Evolutionary conservation across 1,284 basidiomycete genomes (phyloP).

Genomic region (Cryptococcus neoformans): DNA sequence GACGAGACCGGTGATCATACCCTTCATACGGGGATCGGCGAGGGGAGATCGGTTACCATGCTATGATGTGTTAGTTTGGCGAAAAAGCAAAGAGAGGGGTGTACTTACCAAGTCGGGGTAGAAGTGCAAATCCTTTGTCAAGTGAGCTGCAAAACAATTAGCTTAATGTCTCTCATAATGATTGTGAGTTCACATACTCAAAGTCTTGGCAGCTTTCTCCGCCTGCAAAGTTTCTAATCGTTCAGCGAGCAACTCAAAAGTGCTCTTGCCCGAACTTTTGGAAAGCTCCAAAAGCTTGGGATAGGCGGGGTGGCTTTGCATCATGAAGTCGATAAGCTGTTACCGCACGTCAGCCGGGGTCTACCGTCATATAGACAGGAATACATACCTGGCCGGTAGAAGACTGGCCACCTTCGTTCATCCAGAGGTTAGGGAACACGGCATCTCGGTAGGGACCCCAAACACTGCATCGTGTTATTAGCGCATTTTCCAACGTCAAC

Average conservation of each 20-base stretch:
- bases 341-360: slow-evolving; percentile 1
- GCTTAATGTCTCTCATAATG: not conserved
- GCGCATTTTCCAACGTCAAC: not conserved
- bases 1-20: slow-evolving; percentile 81
- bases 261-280: slow-evolving; percentile 49
- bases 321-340: slow-evolving; percentile 88
- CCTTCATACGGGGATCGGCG: slow-evolving; percentile 89
- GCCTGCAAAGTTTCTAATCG: slow-evolving; percentile 65
- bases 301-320: slow-evolving; percentile 88
- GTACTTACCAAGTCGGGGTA: slow-evolving; percentile 78
- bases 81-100: not conserved
- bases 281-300: slow-evolving; percentile 61
- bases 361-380: not conserved
- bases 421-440: slow-evolving; percentile 93
- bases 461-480: not conserved
- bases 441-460: slow-evolving; percentile 90
- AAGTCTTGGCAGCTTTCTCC: slow-evolving; percentile 59
- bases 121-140: slow-evolving; percentile 86
- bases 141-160: slow-evolving; percentile 56
- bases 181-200: slow-evolving; percentile 49
- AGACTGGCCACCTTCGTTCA: slow-evolving; percentile 99
- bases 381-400: slow-evolving; percentile 82
- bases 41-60: slow-evolving; percentile 89
- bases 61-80: not conserved
- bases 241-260: slow-evolving; percentile 65